A percentile compares a stretch with the other conserved stretches of the same genome.
phyloP scores from a whole-genome alignment of 1,284 basidiomycete species.

The Xerocomus cyaneibrunnescens region DNA sequence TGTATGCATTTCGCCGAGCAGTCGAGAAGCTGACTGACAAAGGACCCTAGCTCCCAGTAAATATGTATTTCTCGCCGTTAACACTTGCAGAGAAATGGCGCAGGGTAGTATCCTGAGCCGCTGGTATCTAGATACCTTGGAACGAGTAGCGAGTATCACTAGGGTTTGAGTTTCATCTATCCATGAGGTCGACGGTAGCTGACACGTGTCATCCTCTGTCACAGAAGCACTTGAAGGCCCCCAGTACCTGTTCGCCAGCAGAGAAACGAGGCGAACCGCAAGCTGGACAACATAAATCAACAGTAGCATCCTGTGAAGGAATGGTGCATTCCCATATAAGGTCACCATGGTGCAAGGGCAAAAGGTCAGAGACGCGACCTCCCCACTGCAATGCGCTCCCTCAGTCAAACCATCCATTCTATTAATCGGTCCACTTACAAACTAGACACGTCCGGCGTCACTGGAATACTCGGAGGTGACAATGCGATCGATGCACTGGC shows the following conservation, averaged over 20 bases:
- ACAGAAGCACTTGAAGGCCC: constrained; percentile 1
- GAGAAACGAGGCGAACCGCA: neutral
- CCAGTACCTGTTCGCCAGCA: neutral
- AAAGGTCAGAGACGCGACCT: neutral
- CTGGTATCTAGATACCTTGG: neutral
- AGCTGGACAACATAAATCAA: neutral
- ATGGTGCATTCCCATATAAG: constrained; percentile 13
- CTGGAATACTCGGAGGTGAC: constrained; percentile 32
- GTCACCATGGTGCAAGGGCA: neutral
- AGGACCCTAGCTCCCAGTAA: too few species aligned
- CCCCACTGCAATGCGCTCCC: constrained; percentile 14
- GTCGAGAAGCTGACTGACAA: too few species aligned
- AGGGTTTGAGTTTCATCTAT: neutral
- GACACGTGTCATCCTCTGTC: neutral
- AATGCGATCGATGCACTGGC: constrained; percentile 32
- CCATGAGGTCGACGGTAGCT: neutral
- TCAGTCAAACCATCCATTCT: constrained; percentile 12
- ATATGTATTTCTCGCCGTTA: too few species aligned
- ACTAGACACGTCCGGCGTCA: constrained; percentile 29
- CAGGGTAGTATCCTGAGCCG: too few species aligned
- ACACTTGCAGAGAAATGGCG: too few species aligned
- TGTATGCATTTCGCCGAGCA: too few species aligned
- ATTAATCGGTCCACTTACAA: constrained; percentile 20
- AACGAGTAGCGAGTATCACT: neutral
- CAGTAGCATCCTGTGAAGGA: neutral